Conservation (phyloP, 495 filamentous ascomycete genomes). For the Hypoxylon cercidicola region DNA sequence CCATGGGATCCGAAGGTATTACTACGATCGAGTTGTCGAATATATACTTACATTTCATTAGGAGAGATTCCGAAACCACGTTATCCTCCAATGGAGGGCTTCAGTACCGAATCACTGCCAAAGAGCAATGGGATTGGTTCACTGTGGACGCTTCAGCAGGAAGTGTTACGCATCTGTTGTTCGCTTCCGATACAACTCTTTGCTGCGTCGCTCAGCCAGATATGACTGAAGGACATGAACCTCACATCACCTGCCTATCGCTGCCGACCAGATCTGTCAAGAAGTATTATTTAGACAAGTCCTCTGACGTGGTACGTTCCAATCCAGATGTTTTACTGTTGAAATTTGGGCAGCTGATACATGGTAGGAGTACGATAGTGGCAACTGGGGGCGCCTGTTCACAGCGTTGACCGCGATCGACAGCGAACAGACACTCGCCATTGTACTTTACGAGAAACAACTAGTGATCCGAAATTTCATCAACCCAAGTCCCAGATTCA, state of each 20-base stretch:
- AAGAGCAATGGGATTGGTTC: conserved; percentile 5
- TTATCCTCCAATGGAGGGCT: conserved; percentile 3
- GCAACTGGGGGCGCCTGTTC: conserved; percentile 43
- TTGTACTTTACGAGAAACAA: conserved; percentile 45
- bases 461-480: conserved; percentile 42
- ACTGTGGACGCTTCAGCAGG: conserved; percentile 37
- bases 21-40: not conserved
- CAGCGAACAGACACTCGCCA: conserved; percentile 36
- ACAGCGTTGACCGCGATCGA: conserved; percentile 44
- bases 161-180: conserved; percentile 41
- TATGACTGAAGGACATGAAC: conserved; percentile 26
- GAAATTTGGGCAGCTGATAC: conserved; percentile 3
- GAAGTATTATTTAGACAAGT: conserved; percentile 10
- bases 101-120: not conserved
- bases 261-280: not conserved
- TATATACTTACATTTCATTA: not conserved
- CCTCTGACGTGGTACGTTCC: no score
- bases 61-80: conserved; percentile 5
- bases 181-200: conserved; percentile 38
- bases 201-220: conserved; percentile 46
- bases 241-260: conserved; percentile 18
- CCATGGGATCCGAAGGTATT: not conserved
- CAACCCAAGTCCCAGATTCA: not conserved
- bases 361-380: conserved; percentile 40
- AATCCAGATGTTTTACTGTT: no score